Conservation (phyloP, 2,329 filamentous ascomycete genomes). For the Coniosporium tulheliwenetii region DNA sequence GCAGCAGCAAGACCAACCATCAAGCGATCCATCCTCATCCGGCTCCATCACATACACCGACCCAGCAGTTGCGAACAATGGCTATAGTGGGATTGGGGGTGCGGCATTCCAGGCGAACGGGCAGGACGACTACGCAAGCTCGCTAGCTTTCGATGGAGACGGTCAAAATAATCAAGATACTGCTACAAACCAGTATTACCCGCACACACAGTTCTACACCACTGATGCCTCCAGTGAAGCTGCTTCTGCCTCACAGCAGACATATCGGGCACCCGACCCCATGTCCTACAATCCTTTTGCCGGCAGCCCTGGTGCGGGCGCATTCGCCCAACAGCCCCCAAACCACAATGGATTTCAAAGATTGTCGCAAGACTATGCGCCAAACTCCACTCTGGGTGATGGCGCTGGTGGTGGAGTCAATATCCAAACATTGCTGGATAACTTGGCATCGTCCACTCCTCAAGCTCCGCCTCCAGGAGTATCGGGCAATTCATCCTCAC, state of each 20-base stretch:
- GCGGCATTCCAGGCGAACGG: conserved; percentile 8
- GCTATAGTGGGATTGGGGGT: conserved; percentile 4
- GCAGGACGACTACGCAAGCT: conserved; percentile 10
- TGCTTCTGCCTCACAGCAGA: conserved; percentile 6
- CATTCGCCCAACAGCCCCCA: conserved; percentile 1
- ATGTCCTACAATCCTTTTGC: conserved; percentile 1
- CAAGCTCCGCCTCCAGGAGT: conserved; percentile 11
- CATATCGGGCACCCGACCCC: neutral
- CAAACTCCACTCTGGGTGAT: neutral
- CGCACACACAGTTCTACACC: conserved; percentile 15
- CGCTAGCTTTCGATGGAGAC: conserved; percentile 11
- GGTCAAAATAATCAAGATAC: conserved; percentile 18
- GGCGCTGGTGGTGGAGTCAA: conserved; percentile 20
- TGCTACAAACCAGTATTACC: conserved; percentile 21
- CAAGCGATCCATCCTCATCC: conserved; percentile 10
- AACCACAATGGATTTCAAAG: neutral
- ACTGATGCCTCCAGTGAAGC: conserved; percentile 19
- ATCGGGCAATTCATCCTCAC: too few relatives aligned
- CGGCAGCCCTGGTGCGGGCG: conserved; percentile 1
- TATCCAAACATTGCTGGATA: conserved; percentile 30
- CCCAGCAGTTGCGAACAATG: conserved; percentile 7
- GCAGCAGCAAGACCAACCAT: conserved; percentile 10
- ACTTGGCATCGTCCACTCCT: conserved; percentile 18
- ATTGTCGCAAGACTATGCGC: neutral
- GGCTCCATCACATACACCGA: conserved; percentile 6